Percentiles rank a stretch among this genome's conserved stretches.
phyloP scores from a whole-genome alignment of 352 stramenopile species.

The Lagenidium sp. region DNA sequence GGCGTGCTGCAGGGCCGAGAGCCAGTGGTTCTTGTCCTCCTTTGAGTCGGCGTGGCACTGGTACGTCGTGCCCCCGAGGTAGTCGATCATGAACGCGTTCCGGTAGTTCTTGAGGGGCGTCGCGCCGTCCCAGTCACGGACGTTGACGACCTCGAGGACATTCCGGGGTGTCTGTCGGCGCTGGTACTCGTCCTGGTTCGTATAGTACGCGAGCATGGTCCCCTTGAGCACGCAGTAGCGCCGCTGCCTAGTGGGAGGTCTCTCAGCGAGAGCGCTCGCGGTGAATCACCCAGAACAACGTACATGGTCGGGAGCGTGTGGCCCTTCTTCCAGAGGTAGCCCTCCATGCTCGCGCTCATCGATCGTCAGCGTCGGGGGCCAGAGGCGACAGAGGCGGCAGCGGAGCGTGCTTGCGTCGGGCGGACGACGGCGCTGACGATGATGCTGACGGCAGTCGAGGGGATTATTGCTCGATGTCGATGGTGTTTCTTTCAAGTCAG shows the following conservation, averaged over 20 bases:
- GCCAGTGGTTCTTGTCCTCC: constrained; percentile 45
- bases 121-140: constrained; percentile 24
- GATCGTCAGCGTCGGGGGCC: no score
- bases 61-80: constrained; percentile 34
- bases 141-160: constrained; percentile 48
- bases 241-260: constrained; percentile 65
- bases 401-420: no score
- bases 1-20: constrained; percentile 45
- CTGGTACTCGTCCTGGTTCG: constrained; percentile 34
- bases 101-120: constrained; percentile 15
- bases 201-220: constrained; percentile 66
- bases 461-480: no score
- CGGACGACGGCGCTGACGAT: no score
- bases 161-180: constrained; percentile 32
- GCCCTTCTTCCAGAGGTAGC: constrained; percentile 36
- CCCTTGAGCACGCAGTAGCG: constrained; percentile 70
- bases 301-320: constrained; percentile 40
- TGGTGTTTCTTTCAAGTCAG: no score
- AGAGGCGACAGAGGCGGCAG: no score
- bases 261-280: no score
- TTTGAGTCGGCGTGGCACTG: constrained; percentile 48
- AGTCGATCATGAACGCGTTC: constrained; percentile 26
- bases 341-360: constrained; percentile 18
- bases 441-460: no score
- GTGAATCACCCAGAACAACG: no score